Conservation (phyloP, 176 grass and related monocot species). For the Canna indica region DNA sequence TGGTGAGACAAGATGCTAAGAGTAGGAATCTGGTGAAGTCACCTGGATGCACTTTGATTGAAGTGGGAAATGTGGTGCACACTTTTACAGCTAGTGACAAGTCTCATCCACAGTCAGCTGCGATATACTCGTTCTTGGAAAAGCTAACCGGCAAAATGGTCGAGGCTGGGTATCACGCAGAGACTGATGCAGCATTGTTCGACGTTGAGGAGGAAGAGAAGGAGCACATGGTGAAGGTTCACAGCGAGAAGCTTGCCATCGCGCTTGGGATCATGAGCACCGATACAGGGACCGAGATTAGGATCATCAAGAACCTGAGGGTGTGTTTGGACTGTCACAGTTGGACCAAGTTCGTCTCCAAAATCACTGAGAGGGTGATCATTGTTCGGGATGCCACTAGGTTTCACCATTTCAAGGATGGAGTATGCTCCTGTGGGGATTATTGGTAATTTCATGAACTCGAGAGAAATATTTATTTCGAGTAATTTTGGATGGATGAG, state of each 20-base stretch:
- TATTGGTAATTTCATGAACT: slow-evolving; percentile 18
- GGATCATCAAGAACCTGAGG: slow-evolving; percentile 26
- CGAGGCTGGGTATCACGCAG: slow-evolving; percentile 14
- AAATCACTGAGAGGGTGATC: slow-evolving; percentile 20
- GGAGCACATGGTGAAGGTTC: slow-evolving; percentile 25
- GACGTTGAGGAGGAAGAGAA: slow-evolving; percentile 26
- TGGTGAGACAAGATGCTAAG: slow-evolving; percentile 22
- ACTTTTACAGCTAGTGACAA: slow-evolving; percentile 13
- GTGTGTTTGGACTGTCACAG: slow-evolving; percentile 25
- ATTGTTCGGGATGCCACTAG: slow-evolving; percentile 22
- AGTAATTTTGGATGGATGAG: not conserved
- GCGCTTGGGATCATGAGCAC: slow-evolving; percentile 15
- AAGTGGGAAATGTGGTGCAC: slow-evolving; percentile 9
- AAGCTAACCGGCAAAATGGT: slow-evolving; percentile 9
- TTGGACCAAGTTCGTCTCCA: slow-evolving; percentile 18
- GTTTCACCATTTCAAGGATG: slow-evolving; percentile 26
- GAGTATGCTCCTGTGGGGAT: slow-evolving; percentile 18
- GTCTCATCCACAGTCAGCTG: slow-evolving; percentile 7
- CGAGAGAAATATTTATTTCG: not conserved
- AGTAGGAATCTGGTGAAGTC: slow-evolving; percentile 8
- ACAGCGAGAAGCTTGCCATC: slow-evolving; percentile 23
- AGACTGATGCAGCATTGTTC: slow-evolving; percentile 15
- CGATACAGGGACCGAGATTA: slow-evolving; percentile 19
- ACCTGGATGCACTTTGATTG: slow-evolving; percentile 18
- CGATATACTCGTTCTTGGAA: slow-evolving; percentile 10